phyloP scores from a whole-genome alignment of 371 early-diverging fungal species.

The Entomophthora muscae region DNA sequence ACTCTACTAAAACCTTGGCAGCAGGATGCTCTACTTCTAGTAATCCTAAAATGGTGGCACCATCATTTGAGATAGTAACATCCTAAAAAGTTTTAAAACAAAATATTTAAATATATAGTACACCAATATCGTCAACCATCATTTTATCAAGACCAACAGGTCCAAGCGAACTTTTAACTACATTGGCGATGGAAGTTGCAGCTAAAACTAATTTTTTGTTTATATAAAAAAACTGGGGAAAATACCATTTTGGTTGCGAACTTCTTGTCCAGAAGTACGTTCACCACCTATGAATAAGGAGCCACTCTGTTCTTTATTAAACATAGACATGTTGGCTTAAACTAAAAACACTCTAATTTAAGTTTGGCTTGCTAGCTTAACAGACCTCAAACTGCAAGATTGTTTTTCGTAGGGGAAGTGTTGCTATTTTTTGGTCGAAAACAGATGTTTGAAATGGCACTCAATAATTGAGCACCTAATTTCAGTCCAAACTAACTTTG shows the following conservation, averaged over 20 bases:
- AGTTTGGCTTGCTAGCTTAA: too few relatives aligned
- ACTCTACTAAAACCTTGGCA: conserved; percentile 92
- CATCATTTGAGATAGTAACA: conserved; percentile 99
- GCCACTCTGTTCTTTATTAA: conserved; percentile 18
- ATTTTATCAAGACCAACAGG: conserved; percentile 99
- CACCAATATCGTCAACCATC: conserved; percentile 98
- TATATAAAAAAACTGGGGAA: conserved; percentile 1
- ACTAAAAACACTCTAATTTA: too few relatives aligned
- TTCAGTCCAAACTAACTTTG: too few relatives aligned
- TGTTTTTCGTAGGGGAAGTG: too few relatives aligned
- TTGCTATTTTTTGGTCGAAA: too few relatives aligned
- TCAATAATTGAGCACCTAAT: too few relatives aligned
- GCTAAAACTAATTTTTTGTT: conserved; percentile 27
- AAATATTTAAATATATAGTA: conserved; percentile 21
- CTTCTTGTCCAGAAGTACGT: conserved; percentile 84
- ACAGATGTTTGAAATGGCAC: too few relatives aligned
- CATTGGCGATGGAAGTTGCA: conserved; percentile 84
- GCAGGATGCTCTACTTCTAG: conserved; percentile 98
- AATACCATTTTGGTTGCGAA: conserved; percentile 94
- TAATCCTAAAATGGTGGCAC: conserved; percentile 96
- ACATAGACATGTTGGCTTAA: conserved; percentile 13
- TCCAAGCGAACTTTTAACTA: conserved; percentile 97
- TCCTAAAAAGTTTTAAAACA: conserved; percentile 34
- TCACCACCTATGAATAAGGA: conserved; percentile 75
- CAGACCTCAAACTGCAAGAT: too few relatives aligned